phyloP scores from a whole-genome alignment of 345 rosid genomes.

The Ricinus communis region DNA sequence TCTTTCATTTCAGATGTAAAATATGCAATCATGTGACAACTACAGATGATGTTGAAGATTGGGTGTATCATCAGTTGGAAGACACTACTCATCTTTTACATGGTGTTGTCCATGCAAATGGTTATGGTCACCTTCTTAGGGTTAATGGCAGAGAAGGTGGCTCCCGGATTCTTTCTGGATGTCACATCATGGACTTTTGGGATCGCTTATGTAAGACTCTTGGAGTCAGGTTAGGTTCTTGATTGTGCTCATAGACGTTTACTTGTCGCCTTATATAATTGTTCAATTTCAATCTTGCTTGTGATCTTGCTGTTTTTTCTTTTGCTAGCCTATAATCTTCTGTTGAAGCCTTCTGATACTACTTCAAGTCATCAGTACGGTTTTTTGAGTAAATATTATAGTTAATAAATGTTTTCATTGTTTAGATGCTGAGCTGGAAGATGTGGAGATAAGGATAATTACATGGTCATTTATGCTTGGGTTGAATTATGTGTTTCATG shows the following conservation, averaged over 20 bases:
- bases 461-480: no score
- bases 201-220: slow-evolving; percentile 61
- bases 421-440: no score
- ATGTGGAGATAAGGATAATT: no score
- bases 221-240: slow-evolving; percentile 48
- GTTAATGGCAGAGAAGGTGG: slow-evolving; percentile 78
- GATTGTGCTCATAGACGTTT: background rate
- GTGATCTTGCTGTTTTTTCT: background rate
- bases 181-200: slow-evolving; percentile 70
- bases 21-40: slow-evolving; percentile 48
- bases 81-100: slow-evolving; percentile 68
- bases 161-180: slow-evolving; percentile 60
- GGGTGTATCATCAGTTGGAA: slow-evolving; percentile 64
- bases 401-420: no score
- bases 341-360: background rate
- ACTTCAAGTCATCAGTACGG: background rate
- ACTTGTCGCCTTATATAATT: background rate
- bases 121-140: slow-evolving; percentile 71
- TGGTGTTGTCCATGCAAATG: slow-evolving; percentile 63
- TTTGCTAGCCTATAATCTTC: background rate
- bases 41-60: slow-evolving; percentile 52
- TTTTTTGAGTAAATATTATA: background rate
- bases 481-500: background rate
- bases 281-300: background rate
- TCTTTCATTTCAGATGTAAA: slow-evolving; percentile 43